A percentile compares a stretch with the other conserved stretches of the same genome.
phyloP scores from a whole-genome alignment of 352 stramenopile species.

The Phytophthora sp. region DNA sequence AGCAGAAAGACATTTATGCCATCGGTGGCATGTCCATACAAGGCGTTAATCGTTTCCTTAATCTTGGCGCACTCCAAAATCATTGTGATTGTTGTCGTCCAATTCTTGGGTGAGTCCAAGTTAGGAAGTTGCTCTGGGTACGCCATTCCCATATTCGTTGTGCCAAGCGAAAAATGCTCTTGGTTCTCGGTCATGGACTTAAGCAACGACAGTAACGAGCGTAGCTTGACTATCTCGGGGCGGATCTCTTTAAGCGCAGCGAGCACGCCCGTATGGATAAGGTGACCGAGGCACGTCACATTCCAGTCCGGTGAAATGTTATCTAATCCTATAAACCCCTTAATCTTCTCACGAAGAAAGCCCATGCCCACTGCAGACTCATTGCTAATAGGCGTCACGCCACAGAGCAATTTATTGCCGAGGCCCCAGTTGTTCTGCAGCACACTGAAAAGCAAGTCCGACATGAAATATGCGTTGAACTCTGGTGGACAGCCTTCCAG shows the following conservation, averaged over 20 bases:
- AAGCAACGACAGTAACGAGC: slow-evolving; percentile 71
- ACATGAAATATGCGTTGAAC: slow-evolving; percentile 81
- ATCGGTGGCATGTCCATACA: slow-evolving; percentile 69
- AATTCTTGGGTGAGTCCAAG: slow-evolving; percentile 73
- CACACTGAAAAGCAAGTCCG: slow-evolving; percentile 81
- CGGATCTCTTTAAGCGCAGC: slow-evolving; percentile 76
- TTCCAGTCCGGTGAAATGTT: slow-evolving; percentile 78
- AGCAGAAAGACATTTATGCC: slow-evolving; percentile 80
- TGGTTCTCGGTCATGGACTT: slow-evolving; percentile 77
- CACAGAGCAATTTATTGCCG: slow-evolving; percentile 73
- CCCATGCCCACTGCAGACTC: slow-evolving; percentile 75
- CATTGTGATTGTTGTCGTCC: slow-evolving; percentile 74
- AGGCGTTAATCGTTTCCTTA: slow-evolving; percentile 74
- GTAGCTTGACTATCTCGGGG: slow-evolving; percentile 77
- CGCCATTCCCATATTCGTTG: slow-evolving; percentile 68
- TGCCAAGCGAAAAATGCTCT: slow-evolving; percentile 75
- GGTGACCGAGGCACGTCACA: slow-evolving; percentile 73
- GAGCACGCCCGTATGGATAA: slow-evolving; percentile 72
- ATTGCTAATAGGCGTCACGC: slow-evolving; percentile 65
- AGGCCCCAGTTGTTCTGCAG: slow-evolving; percentile 82
- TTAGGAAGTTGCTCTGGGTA: slow-evolving; percentile 71
- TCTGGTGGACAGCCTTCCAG: slow-evolving; percentile 72
- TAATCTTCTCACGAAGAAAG: slow-evolving; percentile 82
- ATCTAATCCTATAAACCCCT: slow-evolving; percentile 77
- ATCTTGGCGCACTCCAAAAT: slow-evolving; percentile 80